These are phyloP conservation scores for Mortierella sp. DNA, from an alignment of 371 early-diverging fungal genomes.

Conservation along the genomic window DNA sequence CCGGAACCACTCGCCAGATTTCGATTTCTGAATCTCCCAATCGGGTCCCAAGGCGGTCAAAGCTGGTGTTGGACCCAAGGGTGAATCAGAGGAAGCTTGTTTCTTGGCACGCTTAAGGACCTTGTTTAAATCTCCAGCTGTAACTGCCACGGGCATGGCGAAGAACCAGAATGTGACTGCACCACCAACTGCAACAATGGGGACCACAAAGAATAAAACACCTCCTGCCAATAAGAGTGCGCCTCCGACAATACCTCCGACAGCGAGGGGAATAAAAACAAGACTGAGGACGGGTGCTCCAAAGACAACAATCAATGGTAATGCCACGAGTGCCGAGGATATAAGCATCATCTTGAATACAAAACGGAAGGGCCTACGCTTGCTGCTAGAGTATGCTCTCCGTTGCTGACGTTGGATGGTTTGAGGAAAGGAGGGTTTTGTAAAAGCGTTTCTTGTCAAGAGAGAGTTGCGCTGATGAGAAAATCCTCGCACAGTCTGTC, in stretches of 20 bases:
- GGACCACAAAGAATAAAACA: conserved; percentile 27
- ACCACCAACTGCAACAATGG: conserved; percentile 32
- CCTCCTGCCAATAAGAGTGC: conserved; percentile 29
- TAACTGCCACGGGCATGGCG: conserved; percentile 29
- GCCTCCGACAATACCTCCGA: conserved; percentile 36
- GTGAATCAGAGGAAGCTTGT: not conserved
- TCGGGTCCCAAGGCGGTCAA: conserved; percentile 25
- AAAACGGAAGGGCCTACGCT: conserved; percentile 22
- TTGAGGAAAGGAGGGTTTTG: not conserved
- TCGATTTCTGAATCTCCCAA: conserved; percentile 42
- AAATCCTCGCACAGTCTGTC: conserved; percentile 18
- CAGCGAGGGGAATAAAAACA: conserved; percentile 26
- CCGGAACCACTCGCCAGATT: conserved; percentile 40
- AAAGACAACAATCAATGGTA: conserved; percentile 37
- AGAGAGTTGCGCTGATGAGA: conserved; percentile 5
- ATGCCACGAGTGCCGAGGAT: conserved; percentile 26
- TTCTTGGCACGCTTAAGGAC: conserved; percentile 34
- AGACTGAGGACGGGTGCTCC: conserved; percentile 21
- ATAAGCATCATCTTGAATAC: conserved; percentile 17
- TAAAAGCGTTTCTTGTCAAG: not conserved
- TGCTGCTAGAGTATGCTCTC: not conserved
- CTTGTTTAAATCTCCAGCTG: conserved; percentile 24
- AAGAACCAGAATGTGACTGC: conserved; percentile 14
- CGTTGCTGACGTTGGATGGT: conserved; percentile 10
- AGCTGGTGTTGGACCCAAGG: conserved; percentile 12